Percentiles rank a stretch among this genome's conserved stretches.
These are phyloP conservation scores for Nannochloropsis granulata DNA, from an alignment of 108 stramenopile species.

Conservation along the genomic window DNA sequence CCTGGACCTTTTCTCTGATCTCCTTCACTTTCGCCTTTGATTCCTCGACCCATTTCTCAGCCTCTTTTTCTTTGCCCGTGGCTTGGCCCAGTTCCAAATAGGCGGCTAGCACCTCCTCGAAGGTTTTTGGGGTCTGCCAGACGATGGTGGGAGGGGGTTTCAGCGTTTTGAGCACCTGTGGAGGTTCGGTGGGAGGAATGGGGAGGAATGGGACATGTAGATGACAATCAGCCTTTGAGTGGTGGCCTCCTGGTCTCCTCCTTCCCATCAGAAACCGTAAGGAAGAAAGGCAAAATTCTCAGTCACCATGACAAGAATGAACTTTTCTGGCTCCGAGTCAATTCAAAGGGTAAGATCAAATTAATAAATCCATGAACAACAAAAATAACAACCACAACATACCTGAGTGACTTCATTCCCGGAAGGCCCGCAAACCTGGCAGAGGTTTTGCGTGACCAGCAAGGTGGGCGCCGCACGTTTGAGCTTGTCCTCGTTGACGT, in stretches of 20 bases:
- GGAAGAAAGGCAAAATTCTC: no score
- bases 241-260: no score
- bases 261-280: no score
- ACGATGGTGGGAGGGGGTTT: background rate
- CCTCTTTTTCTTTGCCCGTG: background rate
- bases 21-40: background rate
- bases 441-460: conserved; percentile 56
- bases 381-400: no score
- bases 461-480: conserved; percentile 45
- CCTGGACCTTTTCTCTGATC: background rate
- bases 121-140: background rate
- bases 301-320: no score
- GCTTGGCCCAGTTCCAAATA: conserved; percentile 8
- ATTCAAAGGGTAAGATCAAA: no score
- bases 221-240: no score
- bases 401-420: background rate
- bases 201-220: no score
- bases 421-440: background rate
- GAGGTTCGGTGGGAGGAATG: no score
- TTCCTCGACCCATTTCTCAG: background rate
- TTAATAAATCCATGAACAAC: no score
- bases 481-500: conserved; percentile 39
- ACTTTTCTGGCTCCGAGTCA: no score
- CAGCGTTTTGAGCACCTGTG: background rate
- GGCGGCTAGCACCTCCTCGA: background rate